Base-by-base conservation (phyloP, 495 filamentous ascomycete genomes). In the Talaromyces thailandensis region DNA sequence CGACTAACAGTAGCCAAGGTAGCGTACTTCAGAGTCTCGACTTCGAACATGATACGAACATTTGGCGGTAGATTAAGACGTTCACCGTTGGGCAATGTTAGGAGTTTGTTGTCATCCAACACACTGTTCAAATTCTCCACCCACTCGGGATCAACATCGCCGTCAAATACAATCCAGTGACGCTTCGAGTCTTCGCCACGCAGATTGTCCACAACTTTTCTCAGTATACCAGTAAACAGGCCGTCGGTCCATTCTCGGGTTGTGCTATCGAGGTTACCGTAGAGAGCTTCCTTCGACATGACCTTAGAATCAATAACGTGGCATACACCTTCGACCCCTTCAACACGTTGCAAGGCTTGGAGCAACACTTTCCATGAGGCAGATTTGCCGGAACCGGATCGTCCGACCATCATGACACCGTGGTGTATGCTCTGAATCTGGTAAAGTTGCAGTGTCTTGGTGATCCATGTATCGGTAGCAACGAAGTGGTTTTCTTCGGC, bases 81-180 rank as follows among this genome's bases (percentile, higher is more conserved):
- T 75, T 99, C 94, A 70, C 94, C 94, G 68, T 99, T 99, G 14
- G 94, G 94, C 62, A 99, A 79, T 0, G 94, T 99, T 23, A 99
- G 80, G 12, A 99, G 81, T 71, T 97, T 98, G 76, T 99, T 99
- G 79, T 99, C 94, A 68, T 99, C 94, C 45, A 99, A 82, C 58
- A 99, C 94, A 82, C 91, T 96, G 86, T 99, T 99, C 76, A 99
- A 76, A 71, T 99, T 99, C 69, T 99, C 94, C 67, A 99, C 94
- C 94, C 94, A 99, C 69, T 97, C 95, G 4, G 94, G 94, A 73
- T 99, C 94, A 63, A 99, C 94, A 71, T 99, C 94, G 37, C 94
- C 94, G 70, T 99, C 94, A 66, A 99, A 98, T 7, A 99, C 90
- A 67, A 99, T 97, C 94, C 94, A 99, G 74, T 99, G 94, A 62